A percentile compares a stretch with the other conserved stretches of the same genome.
Evolutionary conservation across 805 yeast genomes (phyloP).

Genomic region (Saturnispora dispora): DNA sequence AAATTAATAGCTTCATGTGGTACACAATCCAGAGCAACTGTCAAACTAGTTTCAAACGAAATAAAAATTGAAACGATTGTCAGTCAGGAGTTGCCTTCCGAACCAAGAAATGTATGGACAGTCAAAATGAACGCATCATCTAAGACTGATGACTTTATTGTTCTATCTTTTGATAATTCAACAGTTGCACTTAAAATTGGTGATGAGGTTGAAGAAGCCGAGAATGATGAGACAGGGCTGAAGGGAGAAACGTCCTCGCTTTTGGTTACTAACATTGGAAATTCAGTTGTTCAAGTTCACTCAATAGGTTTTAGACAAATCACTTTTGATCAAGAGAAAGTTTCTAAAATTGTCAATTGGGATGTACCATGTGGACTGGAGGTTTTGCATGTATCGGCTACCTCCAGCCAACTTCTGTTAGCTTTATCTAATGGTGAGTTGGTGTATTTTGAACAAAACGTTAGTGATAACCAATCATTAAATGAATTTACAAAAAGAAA

Average conservation of each 20-base stretch:
- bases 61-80: constrained; percentile 54
- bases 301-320: constrained; percentile 60
- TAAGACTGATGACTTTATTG: constrained; percentile 49
- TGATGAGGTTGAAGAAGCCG: constrained; percentile 68
- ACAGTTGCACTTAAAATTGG: constrained; percentile 73
- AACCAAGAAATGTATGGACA: constrained; percentile 57
- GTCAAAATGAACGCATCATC: constrained; percentile 40
- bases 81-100: constrained; percentile 64
- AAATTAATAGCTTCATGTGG: constrained; percentile 37
- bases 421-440: constrained; percentile 67
- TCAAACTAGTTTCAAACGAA: constrained; percentile 48
- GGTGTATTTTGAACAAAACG: constrained; percentile 72
- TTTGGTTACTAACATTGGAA: constrained; percentile 60
- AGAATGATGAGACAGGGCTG: constrained; percentile 41
- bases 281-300: constrained; percentile 65
- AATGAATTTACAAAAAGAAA: constrained; percentile 60
- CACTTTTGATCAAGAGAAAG: constrained; percentile 22
- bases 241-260: constrained; percentile 50
- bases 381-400: constrained; percentile 51
- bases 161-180: constrained; percentile 53
- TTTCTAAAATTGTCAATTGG: constrained; percentile 50
- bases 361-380: constrained; percentile 68
- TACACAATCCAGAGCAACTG: constrained; percentile 33
- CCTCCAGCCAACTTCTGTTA: constrained; percentile 58
- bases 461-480: constrained; percentile 46